phyloP scores from a whole-genome alignment of 1,139 yeast species.

The Debaryomyces sp. region DNA sequence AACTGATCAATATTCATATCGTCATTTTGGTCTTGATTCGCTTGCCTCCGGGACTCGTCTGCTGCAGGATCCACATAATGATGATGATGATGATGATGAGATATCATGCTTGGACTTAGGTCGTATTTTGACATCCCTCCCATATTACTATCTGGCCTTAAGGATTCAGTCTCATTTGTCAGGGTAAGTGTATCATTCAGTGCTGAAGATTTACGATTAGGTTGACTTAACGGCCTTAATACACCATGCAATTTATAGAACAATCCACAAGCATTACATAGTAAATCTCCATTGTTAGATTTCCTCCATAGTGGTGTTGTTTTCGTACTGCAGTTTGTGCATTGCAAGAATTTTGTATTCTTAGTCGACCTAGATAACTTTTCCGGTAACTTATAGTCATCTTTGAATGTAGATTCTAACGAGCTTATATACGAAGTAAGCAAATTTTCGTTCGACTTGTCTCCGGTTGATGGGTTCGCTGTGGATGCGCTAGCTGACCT shows the following conservation, averaged over 20 bases:
- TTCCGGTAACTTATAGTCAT: conserved; percentile 21
- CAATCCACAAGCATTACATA: conserved; percentile 53
- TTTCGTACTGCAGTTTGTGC: conserved; percentile 48
- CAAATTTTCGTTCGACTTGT: conserved; percentile 25
- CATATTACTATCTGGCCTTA: not conserved
- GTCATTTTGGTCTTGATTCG: conserved; percentile 3
- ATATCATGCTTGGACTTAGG: conserved; percentile 12
- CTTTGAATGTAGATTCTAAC: conserved; percentile 39
- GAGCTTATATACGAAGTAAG: conserved; percentile 45
- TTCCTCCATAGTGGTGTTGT: conserved; percentile 54
- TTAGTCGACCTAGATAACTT: not conserved
- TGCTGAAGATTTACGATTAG: not conserved
- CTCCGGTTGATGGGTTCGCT: not conserved
- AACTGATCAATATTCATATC: conserved; percentile 16
- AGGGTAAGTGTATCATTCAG: not conserved
- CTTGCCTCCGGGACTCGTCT: not conserved
- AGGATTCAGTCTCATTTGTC: not conserved
- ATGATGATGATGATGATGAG: conserved; percentile 10
- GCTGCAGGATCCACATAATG: not conserved
- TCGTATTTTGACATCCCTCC: not conserved
- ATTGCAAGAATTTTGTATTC: conserved; percentile 34
- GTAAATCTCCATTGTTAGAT: conserved; percentile 45
- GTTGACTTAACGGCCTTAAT: conserved; percentile 35
- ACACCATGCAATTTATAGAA: conserved; percentile 51
- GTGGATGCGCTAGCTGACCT: not conserved